Base-by-base conservation (phyloP, 2,329 filamentous ascomycete species). In the Clonostachys chloroleuca region DNA sequence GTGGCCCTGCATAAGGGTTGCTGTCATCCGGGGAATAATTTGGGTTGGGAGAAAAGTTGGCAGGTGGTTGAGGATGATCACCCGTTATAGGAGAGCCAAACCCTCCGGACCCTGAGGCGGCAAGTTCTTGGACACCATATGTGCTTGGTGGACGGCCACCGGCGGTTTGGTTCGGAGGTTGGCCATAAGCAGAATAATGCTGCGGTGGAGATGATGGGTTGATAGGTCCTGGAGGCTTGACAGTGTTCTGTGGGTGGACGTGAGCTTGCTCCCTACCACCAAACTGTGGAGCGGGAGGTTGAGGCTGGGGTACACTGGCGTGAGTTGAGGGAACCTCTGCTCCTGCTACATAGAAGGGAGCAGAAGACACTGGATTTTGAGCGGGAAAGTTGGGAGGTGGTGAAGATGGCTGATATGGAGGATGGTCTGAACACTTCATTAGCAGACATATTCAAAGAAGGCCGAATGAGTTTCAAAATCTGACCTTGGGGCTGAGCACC, bases 111-210 rank as follows among this genome's bases (percentile, higher is more conserved):
- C 81, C 81, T 1, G 86, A 87, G 1, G 87, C 90, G 24, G 87
- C 85, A 42, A 92, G 73, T 67, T 92, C 88, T 65, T 92, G 88
- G 1, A 87, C 80, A 30, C 84, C 83, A 56, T 86, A 87, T 12
- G 81, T 86, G 62, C 82, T 86, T 58, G 84, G 79, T 5, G 83
- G 84, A 14, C 78, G 80, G 48, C 80, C 80, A 61, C 67, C 49
- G 44, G 57, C 55, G 37, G 54, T 52, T 62, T 63, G 75, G 40
- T 65, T 58, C 4, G 52, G 48, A 42, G 58, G 58, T 43, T 66
- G 65, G 6, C 70, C 62, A 57, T 82, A 81, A 37, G 74, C 65
- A 39, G 64, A 66, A 51, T 66, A 63, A 44, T 54, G 54, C 30
- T 68, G 68, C 2, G 74, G 72, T 5, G 78, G 75, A 30, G 76